Evolutionary conservation across 2,329 filamentous ascomycete genomes (phyloP), one percentile per base, ranked within the genome.

Genomic region (Aspergillus flavus): DNA sequence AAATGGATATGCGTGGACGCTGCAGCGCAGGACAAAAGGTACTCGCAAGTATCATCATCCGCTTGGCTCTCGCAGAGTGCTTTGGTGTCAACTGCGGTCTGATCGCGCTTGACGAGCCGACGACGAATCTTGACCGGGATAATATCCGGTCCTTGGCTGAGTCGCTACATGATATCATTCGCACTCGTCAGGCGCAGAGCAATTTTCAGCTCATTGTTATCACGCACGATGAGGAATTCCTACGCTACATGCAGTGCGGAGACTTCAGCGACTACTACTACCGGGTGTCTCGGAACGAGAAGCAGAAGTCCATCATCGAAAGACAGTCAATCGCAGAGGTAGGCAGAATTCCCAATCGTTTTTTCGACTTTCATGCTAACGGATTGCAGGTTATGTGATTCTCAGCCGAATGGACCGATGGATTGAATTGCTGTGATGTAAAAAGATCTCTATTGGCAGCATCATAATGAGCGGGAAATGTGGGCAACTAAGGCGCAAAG

Each of bases 201-300:
- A 99, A 99, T 77, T 97, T 99, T 79, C 96, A 99, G 82, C 87
- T 99, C 61, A 95, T 99, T 74, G 92, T 99, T 73, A 99, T 99
- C 77, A 99, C 95, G 5, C 95, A 99, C 83, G 95, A 99, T 80
- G 96, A 98, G 80, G 93, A 97, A 73, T 99, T 99, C 73, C 75
- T 99, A 74, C 86, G 91, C 60, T 88, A 93, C 73, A 99, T 99
- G 95, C 89, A 93, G 69, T 97, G 93, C 76, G 90, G 89, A 28
- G 94, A 99, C 69, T 98, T 96, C 75, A 92, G 91, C 67, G 95
- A 98, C 78, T 88, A 90, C 68, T 99, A 97, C 76, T 98, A 91
- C 80, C 88, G 93, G 5, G 91, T 99, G 12, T 90, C 86, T 65
- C 85, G 95, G 58, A 91, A 97, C 74, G 88, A 91, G 70, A 87